Evolutionary conservation across 768 basidiomycete species (phyloP).

Genomic region (Lentinula raphanica): DNA sequence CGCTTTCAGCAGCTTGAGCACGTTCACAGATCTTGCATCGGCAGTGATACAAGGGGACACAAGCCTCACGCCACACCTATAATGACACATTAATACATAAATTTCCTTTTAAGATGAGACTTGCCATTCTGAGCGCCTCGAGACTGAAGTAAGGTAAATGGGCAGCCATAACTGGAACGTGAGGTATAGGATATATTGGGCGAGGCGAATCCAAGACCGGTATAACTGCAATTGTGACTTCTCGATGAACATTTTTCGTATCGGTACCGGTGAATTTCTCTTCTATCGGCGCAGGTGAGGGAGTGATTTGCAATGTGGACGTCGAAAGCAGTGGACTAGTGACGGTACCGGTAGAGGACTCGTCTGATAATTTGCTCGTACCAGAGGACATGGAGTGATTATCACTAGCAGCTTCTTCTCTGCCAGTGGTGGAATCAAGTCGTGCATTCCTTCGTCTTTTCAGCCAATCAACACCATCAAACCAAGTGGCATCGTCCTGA

Average conservation of each 20-base stretch:
- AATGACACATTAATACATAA: constrained; percentile 1
- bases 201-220: constrained; percentile 57
- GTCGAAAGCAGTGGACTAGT: constrained; percentile 75
- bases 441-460: constrained; percentile 36
- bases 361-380: constrained; percentile 2
- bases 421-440: neutral
- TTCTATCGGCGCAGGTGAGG: constrained; percentile 58
- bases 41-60: constrained; percentile 66
- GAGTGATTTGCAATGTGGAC: constrained; percentile 72
- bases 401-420: constrained; percentile 3
- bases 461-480: constrained; percentile 68
- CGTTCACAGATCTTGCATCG: constrained; percentile 71
- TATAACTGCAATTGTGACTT: constrained; percentile 36
- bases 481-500: constrained; percentile 63
- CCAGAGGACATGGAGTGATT: neutral
- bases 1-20: constrained; percentile 49
- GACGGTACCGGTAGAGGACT: constrained; percentile 14
- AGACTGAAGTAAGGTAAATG: constrained; percentile 54
- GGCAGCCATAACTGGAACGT: constrained; percentile 52
- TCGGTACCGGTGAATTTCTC: constrained; percentile 30
- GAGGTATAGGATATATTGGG: constrained; percentile 64
- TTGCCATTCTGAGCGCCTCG: constrained; percentile 52
- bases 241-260: constrained; percentile 15
- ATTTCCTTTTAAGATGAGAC: constrained; percentile 21
- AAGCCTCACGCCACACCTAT: constrained; percentile 73